A percentile compares a stretch with the other conserved stretches of the same genome.
Conservation (phyloP, 176 grass and related monocot genomes). For the Pharus latifolius region DNA sequence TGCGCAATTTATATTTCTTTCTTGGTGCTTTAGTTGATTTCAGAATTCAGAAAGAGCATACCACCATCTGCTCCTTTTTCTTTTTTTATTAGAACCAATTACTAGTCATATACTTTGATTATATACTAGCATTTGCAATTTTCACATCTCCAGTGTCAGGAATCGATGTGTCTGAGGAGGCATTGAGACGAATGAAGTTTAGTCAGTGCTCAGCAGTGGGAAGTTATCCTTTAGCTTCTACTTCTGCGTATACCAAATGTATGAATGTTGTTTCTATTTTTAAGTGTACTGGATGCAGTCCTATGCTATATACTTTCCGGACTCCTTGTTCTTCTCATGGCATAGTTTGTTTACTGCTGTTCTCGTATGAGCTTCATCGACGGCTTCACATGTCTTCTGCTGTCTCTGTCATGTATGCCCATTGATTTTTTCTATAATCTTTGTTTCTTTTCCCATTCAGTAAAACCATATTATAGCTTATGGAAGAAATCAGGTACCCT, state of each 20-base stretch:
- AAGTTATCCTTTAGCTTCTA: conserved; percentile 46
- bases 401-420: conserved; percentile 66
- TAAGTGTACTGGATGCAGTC: background rate
- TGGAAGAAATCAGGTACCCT: background rate
- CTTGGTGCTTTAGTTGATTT: background rate
- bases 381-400: conserved; percentile 40
- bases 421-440: background rate
- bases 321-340: background rate
- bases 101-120: background rate
- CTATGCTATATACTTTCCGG: background rate
- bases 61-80: background rate
- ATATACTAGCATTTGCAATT: background rate
- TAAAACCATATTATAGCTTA: background rate
- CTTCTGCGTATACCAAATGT: conserved; percentile 83
- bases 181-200: conserved; percentile 34
- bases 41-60: background rate
- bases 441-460: background rate
- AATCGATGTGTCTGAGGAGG: conserved; percentile 38
- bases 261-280: conserved; percentile 18
- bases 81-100: background rate
- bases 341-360: conserved; percentile 75
- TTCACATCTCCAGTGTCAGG: conserved; percentile 39
- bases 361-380: conserved; percentile 84
- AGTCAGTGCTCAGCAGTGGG: conserved; percentile 2
- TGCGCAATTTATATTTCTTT: background rate